A percentile compares a stretch with the other conserved stretches of the same genome.
Conservation (phyloP, 805 yeast genomes). For the Grigorovia yakushimaensis region DNA sequence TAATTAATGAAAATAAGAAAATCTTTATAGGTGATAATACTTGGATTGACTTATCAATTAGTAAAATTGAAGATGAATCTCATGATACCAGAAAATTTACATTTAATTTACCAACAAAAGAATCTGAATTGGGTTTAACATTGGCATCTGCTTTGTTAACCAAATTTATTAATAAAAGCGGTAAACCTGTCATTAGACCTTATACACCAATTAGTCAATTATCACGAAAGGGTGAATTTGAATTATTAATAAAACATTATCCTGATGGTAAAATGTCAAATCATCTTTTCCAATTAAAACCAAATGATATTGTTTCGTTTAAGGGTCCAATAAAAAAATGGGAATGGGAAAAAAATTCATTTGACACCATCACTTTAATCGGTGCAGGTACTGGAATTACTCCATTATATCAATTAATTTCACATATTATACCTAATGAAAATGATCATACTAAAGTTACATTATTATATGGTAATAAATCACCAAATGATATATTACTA, state of each 20-base stretch:
- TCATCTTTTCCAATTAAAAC: conserved; percentile 61
- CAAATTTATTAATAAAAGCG: conserved; percentile 69
- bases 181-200: conserved; percentile 77
- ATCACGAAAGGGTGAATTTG: conserved; percentile 62
- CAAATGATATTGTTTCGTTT: conserved; percentile 74
- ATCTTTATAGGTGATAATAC: conserved; percentile 52
- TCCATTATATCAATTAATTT: conserved; percentile 83
- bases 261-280: conserved; percentile 74
- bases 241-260: conserved; percentile 76
- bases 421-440: conserved; percentile 68
- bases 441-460: conserved; percentile 82
- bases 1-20: conserved; percentile 29
- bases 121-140: conserved; percentile 63
- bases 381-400: conserved; percentile 98
- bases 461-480: conserved; percentile 69
- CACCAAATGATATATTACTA: conserved; percentile 72
- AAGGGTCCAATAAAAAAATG: conserved; percentile 92
- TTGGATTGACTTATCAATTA: conserved; percentile 62
- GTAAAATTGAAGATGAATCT: conserved; percentile 37
- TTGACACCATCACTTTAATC: conserved; percentile 65
- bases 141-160: conserved; percentile 75
- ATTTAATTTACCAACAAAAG: conserved; percentile 58
- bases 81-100: conserved; percentile 58
- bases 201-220: conserved; percentile 78
- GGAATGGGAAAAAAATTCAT: conserved; percentile 83